A percentile compares a stretch with the other conserved stretches of the same genome.
Evolutionary conservation across 2,329 filamentous ascomycete genomes (phyloP).

Genomic region (Fonsecaea monophora): DNA sequence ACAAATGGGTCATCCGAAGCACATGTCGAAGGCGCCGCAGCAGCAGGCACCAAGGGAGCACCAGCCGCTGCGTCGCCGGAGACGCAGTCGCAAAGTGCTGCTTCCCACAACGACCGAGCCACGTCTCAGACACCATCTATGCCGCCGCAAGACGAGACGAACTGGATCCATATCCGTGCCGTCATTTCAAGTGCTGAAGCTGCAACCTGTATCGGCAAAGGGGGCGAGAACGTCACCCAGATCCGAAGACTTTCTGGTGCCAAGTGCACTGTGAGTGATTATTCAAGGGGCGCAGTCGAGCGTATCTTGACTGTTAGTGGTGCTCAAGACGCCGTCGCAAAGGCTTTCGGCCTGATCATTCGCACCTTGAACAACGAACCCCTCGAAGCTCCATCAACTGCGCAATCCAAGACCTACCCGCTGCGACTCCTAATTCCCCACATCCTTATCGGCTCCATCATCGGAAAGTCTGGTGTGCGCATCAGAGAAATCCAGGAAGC

Average conservation of each 20-base stretch:
- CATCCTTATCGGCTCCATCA: slow-evolving; percentile 97
- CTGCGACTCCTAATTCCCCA: slow-evolving; percentile 94
- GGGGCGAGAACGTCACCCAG: slow-evolving; percentile 96
- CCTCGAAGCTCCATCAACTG: slow-evolving; percentile 82
- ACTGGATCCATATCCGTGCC: slow-evolving; percentile 95
- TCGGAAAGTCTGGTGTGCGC: slow-evolving; percentile 92
- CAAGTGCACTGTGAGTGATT: slow-evolving; percentile 99
- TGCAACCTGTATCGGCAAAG: slow-evolving; percentile 97
- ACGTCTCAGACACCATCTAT: slow-evolving; percentile 49
- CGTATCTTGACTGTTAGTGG: slow-evolving; percentile 97
- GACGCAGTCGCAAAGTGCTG: slow-evolving; percentile 65
- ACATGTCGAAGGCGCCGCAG: slow-evolving; percentile 63
- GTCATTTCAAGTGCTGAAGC: slow-evolving; percentile 98
- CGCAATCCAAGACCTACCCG: slow-evolving; percentile 96
- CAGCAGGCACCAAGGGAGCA: slow-evolving; percentile 21
- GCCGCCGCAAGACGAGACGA: slow-evolving; percentile 81
- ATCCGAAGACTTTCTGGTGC: slow-evolving; percentile 94
- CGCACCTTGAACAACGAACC: slow-evolving; percentile 98
- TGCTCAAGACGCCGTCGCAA: slow-evolving; percentile 93
- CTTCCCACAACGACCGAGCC: slow-evolving; percentile 60
- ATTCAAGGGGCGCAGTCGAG: slow-evolving; percentile 94
- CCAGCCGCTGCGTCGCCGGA: slow-evolving; percentile 49
- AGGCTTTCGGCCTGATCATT: slow-evolving; percentile 98
- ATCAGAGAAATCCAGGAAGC: slow-evolving; percentile 99
- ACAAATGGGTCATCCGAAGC: slow-evolving; percentile 61